Evolutionary conservation across 768 basidiomycete genomes (phyloP), one percentile per base, ranked within the genome.

Genomic region (Pholiota molesta): DNA sequence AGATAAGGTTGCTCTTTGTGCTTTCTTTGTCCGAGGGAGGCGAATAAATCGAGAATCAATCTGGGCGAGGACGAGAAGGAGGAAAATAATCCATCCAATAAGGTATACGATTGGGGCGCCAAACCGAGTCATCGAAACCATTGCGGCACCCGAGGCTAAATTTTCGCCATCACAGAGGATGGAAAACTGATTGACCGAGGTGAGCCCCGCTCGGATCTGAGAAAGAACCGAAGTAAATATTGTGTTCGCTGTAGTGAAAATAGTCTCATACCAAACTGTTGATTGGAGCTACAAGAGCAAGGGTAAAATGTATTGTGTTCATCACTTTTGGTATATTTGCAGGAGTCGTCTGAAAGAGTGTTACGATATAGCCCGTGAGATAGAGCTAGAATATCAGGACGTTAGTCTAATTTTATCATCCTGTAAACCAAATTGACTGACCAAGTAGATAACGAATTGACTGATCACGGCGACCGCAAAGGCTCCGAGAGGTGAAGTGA

Each of bases 21-120:
- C 55, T 54, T 17, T 21, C 59, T 45, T 71, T 62, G 44, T 69
- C 49, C 82, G 78, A 40, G 81, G 78, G 14, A 83, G 63, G 17
- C 81, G 66, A 13, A 87, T 84, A 26, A 49, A 49, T 3, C 90
- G 89, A 5, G 90, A 91, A 68, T 92, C 90, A 28, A 82, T 83
- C 81, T 84, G 89, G 28, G 91, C 84, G 16, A 93, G 84, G 28
- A 92, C 74, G 4, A 68, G 81, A 54, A 92, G 81, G 9, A 91
- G 81, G 17, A 86, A 65, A 37, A 89, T 70, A 26, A 81, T 77
- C 54, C 88, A 86, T 23, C 87, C 63, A 59, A 92, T 78, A 55
- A 92, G 83, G 69, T 93, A 94, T 5, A 84, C 64, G 61, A 93
- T 91, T 0, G 92, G 91, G 10, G 90, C 89, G 3, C 92, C 92